A percentile compares a stretch with the other conserved stretches of the same genome.
These are phyloP conservation scores for Chaetothyriales sp. DNA, from an alignment of 2,329 filamentous ascomycete genomes.

Conservation along the genomic window DNA sequence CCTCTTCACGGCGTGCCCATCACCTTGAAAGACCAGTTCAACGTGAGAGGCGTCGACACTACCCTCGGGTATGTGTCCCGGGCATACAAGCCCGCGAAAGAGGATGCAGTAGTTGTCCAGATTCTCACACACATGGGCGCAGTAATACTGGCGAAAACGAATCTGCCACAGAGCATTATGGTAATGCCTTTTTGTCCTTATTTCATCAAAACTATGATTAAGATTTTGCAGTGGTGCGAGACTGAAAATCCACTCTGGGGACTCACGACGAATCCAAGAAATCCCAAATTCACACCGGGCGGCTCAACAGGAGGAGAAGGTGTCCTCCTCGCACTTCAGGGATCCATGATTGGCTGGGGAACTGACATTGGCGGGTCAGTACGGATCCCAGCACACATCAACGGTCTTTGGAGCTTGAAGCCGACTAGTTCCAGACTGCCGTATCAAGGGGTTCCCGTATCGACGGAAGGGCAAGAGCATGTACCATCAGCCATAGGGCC, in stretches of 20 bases:
- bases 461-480: conserved; percentile 51
- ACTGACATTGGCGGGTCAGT: conserved; percentile 42
- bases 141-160: conserved; percentile 41
- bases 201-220: conserved; percentile 27
- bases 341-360: conserved; percentile 35
- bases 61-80: conserved; percentile 40
- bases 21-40: conserved; percentile 49
- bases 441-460: conserved; percentile 46
- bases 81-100: conserved; percentile 28
- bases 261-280: conserved; percentile 34
- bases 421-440: conserved; percentile 39
- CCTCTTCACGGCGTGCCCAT: conserved; percentile 42
- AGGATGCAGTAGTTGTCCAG: conserved; percentile 38
- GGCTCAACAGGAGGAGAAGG: conserved; percentile 36
- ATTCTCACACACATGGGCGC: conserved; percentile 39
- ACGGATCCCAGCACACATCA: conserved; percentile 36
- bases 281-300: conserved; percentile 33
- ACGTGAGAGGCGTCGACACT: conserved; percentile 43
- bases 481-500: conserved; percentile 51
- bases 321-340: conserved; percentile 28
- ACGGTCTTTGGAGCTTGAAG: conserved; percentile 38
- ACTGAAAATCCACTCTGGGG: conserved; percentile 42
- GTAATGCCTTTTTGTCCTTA: conserved; percentile 21
- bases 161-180: conserved; percentile 40
- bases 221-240: conserved; percentile 34